A percentile compares a stretch with the other conserved stretches of the same genome.
phyloP scores from a whole-genome alignment of 345 rosid genomes.

The Raphanus raphanistrum region DNA sequence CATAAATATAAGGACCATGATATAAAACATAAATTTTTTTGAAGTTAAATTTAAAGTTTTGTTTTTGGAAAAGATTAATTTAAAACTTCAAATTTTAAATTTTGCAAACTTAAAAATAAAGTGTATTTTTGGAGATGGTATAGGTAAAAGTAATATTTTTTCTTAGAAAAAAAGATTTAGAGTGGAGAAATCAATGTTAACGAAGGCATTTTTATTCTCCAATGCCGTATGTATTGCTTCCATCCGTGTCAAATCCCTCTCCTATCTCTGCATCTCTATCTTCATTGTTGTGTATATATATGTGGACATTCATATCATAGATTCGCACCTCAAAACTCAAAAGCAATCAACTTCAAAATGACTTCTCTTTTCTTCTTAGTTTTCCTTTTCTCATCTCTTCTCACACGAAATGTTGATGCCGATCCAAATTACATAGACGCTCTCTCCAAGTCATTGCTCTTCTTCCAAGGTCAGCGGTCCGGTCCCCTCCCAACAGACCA shows the following conservation, averaged over 20 bases:
- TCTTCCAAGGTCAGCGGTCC: slow-evolving; percentile 91
- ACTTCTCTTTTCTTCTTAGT: slow-evolving; percentile 25
- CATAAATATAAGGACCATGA: no score
- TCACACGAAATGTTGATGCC: slow-evolving; percentile 38
- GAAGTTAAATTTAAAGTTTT: no score
- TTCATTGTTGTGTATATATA: slow-evolving; percentile 14
- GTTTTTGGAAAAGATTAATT: no score
- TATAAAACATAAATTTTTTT: no score
- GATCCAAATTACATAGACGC: slow-evolving; percentile 82
- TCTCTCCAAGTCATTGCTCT: slow-evolving; percentile 69
- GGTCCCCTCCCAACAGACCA: slow-evolving; percentile 66
- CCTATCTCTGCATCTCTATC: neutral
- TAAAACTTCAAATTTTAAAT: no score
- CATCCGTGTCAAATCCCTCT: slow-evolving; percentile 31
- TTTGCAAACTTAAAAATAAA: no score
- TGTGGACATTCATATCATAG: slow-evolving; percentile 15
- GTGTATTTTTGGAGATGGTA: no score
- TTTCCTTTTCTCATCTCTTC: slow-evolving; percentile 31
- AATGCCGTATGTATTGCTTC: slow-evolving; percentile 34
- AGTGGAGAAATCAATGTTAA: slow-evolving; percentile 30
- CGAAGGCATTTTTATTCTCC: neutral
- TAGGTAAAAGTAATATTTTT: no score
- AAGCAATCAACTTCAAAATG: slow-evolving; percentile 28
- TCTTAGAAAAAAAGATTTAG: neutral
- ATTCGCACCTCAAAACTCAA: slow-evolving; percentile 23